Percentiles rank a stretch among this genome's conserved stretches.
These are phyloP conservation scores for Linanthus parryae DNA, from an alignment of 148 eudicot genomes.

Conservation along the genomic window DNA sequence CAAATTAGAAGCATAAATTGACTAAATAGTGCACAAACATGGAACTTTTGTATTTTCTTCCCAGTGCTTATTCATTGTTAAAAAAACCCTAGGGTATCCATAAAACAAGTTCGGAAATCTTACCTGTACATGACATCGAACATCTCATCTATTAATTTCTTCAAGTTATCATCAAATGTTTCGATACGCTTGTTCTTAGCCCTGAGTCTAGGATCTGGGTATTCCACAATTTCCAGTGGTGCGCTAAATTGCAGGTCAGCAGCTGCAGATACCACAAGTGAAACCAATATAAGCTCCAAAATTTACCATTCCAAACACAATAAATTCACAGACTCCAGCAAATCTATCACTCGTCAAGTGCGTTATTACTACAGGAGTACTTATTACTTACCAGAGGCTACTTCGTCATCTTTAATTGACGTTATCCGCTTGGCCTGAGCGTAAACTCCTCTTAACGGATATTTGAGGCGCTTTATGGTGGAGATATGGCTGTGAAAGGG, in stretches of 20 bases:
- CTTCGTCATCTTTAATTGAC: conserved; percentile 28
- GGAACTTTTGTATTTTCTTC: too few relatives aligned
- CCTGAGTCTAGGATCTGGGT: conserved; percentile 83
- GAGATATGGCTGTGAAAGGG: conserved; percentile 7
- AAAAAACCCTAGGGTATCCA: neutral
- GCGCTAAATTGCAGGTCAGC: conserved; percentile 69
- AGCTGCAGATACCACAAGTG: conserved; percentile 23
- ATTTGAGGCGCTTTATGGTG: neutral
- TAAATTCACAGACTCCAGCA: too few relatives aligned
- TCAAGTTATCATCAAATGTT: conserved; percentile 71
- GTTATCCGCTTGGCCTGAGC: conserved; percentile 40
- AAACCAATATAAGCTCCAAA: neutral
- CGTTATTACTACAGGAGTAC: neutral
- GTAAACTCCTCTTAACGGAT: conserved; percentile 13
- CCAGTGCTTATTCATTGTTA: too few relatives aligned
- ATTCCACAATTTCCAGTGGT: conserved; percentile 68
- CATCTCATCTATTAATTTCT: conserved; percentile 78
- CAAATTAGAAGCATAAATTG: too few relatives aligned
- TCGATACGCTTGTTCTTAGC: conserved; percentile 70
- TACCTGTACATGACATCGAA: conserved; percentile 93
- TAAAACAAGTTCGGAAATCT: conserved; percentile 10
- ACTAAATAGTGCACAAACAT: too few relatives aligned
- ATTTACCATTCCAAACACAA: neutral
- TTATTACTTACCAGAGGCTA: conserved; percentile 47
- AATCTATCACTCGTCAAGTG: neutral